A percentile compares a stretch with the other conserved stretches of the same genome.
phyloP scores from a whole-genome alignment of 2,329 filamentous ascomycete species.

The Cercospora beticola region DNA sequence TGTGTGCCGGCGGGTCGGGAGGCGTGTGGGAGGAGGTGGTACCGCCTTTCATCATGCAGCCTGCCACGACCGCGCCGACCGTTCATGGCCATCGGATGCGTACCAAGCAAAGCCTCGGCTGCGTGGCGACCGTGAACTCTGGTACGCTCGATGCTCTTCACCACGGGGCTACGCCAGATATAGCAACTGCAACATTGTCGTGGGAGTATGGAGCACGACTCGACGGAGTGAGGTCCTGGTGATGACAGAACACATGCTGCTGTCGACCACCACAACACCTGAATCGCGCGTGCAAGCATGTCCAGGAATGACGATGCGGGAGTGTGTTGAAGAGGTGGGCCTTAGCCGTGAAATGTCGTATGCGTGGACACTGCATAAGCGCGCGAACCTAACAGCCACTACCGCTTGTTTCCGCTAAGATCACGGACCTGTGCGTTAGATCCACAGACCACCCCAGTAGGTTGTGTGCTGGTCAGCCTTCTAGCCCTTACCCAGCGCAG shows the following conservation, averaged over 20 bases:
- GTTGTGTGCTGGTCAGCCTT: neutral
- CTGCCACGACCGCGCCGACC: neutral
- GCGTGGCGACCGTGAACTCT: neutral
- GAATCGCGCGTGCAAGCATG: neutral
- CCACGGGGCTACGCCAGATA: neutral
- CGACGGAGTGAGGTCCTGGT: neutral
- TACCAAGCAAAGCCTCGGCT: neutral
- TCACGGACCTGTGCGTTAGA: neutral
- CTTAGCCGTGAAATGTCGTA: neutral
- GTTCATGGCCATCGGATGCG: neutral
- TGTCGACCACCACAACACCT: neutral
- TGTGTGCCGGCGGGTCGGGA: neutral
- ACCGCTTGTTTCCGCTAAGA: neutral
- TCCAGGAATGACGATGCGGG: neutral
- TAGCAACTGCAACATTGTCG: neutral
- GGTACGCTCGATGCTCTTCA: neutral
- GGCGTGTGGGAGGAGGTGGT: neutral
- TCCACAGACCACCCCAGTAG: neutral
- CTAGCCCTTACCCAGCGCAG: neutral
- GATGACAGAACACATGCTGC: neutral
- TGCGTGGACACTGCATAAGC: neutral
- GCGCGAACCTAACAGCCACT: neutral
- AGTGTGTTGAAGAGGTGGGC: neutral
- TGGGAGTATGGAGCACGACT: neutral
- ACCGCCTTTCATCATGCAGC: neutral